Conservation (phyloP, 495 filamentous ascomycete genomes). For the Aspergillus egyptiacus region DNA sequence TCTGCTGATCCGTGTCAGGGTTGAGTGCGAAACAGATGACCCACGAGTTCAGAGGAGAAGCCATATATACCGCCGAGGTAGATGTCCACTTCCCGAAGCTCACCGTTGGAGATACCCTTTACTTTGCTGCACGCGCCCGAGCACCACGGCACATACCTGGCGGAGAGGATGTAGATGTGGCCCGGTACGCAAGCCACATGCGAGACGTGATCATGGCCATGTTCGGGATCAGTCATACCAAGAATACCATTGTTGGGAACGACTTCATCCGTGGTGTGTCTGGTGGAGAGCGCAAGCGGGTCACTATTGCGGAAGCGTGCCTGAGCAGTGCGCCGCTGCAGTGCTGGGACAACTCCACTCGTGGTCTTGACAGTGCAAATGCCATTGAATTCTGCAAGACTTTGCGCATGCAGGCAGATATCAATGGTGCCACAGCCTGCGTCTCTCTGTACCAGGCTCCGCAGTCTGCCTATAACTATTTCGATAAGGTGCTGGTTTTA, state of each 20-base stretch:
- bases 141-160: conserved; percentile 40
- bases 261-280: conserved; percentile 79
- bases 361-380: conserved; percentile 81
- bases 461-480: conserved; percentile 70
- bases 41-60: conserved; percentile 61
- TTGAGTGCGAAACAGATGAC: conserved; percentile 53
- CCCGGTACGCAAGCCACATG: conserved; percentile 47
- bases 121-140: conserved; percentile 53
- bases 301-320: conserved; percentile 53
- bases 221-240: conserved; percentile 51
- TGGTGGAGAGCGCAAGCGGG: conserved; percentile 62
- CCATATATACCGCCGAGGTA: conserved; percentile 58
- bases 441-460: conserved; percentile 81
- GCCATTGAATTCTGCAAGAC: conserved; percentile 70
- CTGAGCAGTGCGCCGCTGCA: conserved; percentile 66
- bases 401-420: conserved; percentile 67
- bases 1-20: background rate
- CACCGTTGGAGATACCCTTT: conserved; percentile 59
- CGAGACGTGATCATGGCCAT: conserved; percentile 59
- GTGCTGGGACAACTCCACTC: conserved; percentile 83
- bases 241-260: conserved; percentile 57
- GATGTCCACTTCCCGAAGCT: conserved; percentile 64
- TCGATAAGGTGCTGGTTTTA: conserved; percentile 57
- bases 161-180: conserved; percentile 40
- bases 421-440: conserved; percentile 69